These are phyloP conservation scores for Amanita rubescens DNA, from an alignment of 768 basidiomycete species.

Conservation along the genomic window DNA sequence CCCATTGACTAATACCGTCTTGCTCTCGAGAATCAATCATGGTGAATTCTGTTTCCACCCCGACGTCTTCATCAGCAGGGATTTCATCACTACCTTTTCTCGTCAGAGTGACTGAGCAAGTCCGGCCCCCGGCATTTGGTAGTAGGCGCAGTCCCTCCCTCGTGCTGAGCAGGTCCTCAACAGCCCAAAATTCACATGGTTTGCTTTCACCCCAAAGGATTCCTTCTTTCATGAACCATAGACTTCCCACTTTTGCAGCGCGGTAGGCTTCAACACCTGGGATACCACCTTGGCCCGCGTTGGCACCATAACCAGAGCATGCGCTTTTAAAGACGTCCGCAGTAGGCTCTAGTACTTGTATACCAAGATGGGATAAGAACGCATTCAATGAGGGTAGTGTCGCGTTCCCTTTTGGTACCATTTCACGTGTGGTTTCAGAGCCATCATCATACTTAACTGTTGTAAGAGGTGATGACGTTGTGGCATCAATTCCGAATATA, in stretches of 20 bases:
- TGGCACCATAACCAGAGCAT: slow-evolving; percentile 29
- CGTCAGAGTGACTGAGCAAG: slow-evolving; percentile 53
- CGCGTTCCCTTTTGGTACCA: slow-evolving; percentile 42
- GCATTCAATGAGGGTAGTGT: slow-evolving; percentile 41
- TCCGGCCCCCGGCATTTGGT: slow-evolving; percentile 53
- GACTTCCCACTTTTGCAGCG: slow-evolving; percentile 59
- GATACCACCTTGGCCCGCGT: slow-evolving; percentile 34
- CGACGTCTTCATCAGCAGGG: slow-evolving; percentile 30
- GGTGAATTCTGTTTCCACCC: slow-evolving; percentile 58
- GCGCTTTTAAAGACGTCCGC: slow-evolving; percentile 50
- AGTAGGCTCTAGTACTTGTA: slow-evolving; percentile 40
- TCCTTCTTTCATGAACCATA: slow-evolving; percentile 66
- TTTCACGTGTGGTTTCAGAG: slow-evolving; percentile 19
- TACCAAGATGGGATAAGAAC: slow-evolving; percentile 43
- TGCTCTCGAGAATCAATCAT: slow-evolving; percentile 69
- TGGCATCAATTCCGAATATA: slow-evolving; percentile 67
- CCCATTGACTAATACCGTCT: slow-evolving; percentile 60
- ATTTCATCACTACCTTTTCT: slow-evolving; percentile 23
- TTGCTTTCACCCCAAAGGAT: slow-evolving; percentile 71
- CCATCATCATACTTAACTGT: slow-evolving; percentile 30
- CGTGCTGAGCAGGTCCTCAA: slow-evolving; percentile 46
- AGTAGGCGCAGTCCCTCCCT: slow-evolving; percentile 45
- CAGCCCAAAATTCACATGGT: slow-evolving; percentile 71
- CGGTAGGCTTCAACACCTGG: slow-evolving; percentile 66
- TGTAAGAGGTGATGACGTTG: slow-evolving; percentile 35